Base-by-base conservation (phyloP, 345 rosid genomes). In the Gossypium rotundifolium region DNA sequence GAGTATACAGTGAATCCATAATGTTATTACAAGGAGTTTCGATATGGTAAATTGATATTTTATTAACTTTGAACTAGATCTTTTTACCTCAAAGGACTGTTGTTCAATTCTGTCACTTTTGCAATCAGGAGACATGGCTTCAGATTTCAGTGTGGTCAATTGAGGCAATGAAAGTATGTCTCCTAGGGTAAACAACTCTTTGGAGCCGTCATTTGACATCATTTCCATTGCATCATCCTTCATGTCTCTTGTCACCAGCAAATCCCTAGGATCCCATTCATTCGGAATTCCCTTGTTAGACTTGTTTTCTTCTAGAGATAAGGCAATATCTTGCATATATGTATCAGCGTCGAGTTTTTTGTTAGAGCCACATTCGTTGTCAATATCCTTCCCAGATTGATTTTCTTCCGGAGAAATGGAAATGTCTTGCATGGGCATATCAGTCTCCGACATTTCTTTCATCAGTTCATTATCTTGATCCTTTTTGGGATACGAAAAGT, bases 101-200 rank as follows among this genome's bases (percentile, higher is more conserved):
- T 73, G 81, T 57, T 88, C 75, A 44, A 11, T 69, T 63, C 72
- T 79, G 79, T 70, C 59, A 23, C 25, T 61, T 58, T 29, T 44
- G 49, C 70, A 44, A 49, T 59, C 71, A 10, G 64, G 65, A 55
- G 83, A 67, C 73, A 53, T 49, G 75, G 70, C 17, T 38, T 44
- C 42, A 17, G 81, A 51, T 53, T 71, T 77, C 16, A 76, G 80
- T 53, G 62, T 53, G 55, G 72, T 73, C 75, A 65, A 71, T 51
- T 80, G 71, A 45, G 78, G 74, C 66, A 81, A 79, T 58, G 84
- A 79, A 45, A 87, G 80, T 75, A 87, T 69, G 64, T 84, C 87
- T 78, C 82, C 84, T 55, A 88, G 83, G 33, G 91, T 84, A 59
- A 81, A 40, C 74, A 38, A 51, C 29, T 74, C 82, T 48, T 76